phyloP scores from a whole-genome alignment of 1,284 basidiomycete species.

The Cryptococcus wingfieldii region DNA sequence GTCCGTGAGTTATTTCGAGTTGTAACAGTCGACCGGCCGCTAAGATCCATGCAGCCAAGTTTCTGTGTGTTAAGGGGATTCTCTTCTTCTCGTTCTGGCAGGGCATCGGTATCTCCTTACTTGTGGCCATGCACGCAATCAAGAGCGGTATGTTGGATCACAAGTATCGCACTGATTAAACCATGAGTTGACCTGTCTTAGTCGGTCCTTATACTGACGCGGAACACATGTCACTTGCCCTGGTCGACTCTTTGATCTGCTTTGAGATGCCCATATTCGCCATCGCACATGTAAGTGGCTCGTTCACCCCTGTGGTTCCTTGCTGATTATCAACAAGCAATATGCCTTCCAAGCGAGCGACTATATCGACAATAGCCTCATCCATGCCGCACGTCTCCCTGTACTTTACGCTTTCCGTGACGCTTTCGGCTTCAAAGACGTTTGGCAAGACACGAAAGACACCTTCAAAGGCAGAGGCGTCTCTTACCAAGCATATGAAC shows the following conservation, averaged over 20 bases:
- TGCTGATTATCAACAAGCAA: slow-evolving; percentile 24
- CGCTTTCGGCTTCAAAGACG: slow-evolving; percentile 78
- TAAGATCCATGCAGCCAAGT: slow-evolving; percentile 64
- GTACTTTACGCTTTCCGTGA: slow-evolving; percentile 82
- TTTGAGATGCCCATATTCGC: slow-evolving; percentile 98
- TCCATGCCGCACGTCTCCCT: slow-evolving; percentile 79
- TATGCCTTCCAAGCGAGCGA: slow-evolving; percentile 57
- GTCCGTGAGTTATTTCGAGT: slow-evolving; percentile 40
- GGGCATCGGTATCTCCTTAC: slow-evolving; percentile 74
- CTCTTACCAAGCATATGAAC: slow-evolving; percentile 93
- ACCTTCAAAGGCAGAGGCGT: slow-evolving; percentile 86
- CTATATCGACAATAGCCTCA: slow-evolving; percentile 64
- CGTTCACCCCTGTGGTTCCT: slow-evolving; percentile 1
- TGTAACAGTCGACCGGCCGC: too few species aligned
- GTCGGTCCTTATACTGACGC: slow-evolving; percentile 81
- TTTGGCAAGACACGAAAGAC: slow-evolving; percentile 75
- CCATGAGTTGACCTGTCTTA: slow-evolving; percentile 21
- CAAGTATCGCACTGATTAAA: not conserved
- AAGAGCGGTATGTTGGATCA: slow-evolving; percentile 51
- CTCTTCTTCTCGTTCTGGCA: slow-evolving; percentile 99
- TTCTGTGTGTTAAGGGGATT: slow-evolving; percentile 96
- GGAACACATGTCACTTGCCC: slow-evolving; percentile 85
- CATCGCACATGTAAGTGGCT: slow-evolving; percentile 62
- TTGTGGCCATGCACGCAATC: slow-evolving; percentile 77
- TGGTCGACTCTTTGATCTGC: slow-evolving; percentile 87